Evolutionary conservation across 441 rosid species (phyloP).

Genomic region (Erodium texanum): DNA sequence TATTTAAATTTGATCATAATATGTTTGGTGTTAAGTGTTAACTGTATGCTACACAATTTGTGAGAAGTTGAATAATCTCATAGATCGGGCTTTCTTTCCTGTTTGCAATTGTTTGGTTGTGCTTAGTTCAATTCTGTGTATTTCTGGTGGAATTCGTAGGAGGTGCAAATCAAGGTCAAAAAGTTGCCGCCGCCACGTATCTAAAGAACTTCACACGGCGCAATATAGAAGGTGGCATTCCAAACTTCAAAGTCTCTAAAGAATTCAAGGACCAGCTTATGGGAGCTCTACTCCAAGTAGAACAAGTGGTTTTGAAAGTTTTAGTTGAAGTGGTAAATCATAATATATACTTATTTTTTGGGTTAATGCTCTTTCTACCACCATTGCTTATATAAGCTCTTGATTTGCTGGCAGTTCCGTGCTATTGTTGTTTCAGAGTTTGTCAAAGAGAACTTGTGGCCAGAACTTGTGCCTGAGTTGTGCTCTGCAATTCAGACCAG

Average conservation of each 20-base stretch:
- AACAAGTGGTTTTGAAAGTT: conserved; percentile 54
- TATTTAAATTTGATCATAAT: no score
- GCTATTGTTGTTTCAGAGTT: conserved; percentile 50
- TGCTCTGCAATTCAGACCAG: conserved; percentile 56
- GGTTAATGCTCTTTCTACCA: not conserved
- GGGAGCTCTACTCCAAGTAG: conserved; percentile 51
- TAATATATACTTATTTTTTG: not conserved
- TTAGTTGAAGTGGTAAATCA: conserved; percentile 63
- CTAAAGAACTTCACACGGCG: conserved; percentile 64
- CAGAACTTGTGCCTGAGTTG: conserved; percentile 60
- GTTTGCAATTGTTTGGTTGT: not conserved
- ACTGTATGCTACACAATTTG: no score
- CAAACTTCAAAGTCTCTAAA: conserved; percentile 38
- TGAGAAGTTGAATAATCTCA: no score
- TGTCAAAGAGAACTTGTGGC: conserved; percentile 66
- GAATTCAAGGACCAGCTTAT: conserved; percentile 76
- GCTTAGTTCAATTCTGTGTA: not conserved
- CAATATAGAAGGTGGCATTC: conserved; percentile 28
- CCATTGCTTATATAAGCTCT: conserved; percentile 1
- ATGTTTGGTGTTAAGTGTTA: no score
- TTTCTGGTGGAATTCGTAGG: conserved; percentile 27
- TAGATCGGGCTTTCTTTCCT: not conserved
- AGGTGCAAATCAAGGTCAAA: conserved; percentile 49
- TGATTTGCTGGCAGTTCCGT: conserved; percentile 44
- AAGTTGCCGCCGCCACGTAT: conserved; percentile 68